Conservation (phyloP, 2,329 filamentous ascomycete species). For the Esteya vermicola region DNA sequence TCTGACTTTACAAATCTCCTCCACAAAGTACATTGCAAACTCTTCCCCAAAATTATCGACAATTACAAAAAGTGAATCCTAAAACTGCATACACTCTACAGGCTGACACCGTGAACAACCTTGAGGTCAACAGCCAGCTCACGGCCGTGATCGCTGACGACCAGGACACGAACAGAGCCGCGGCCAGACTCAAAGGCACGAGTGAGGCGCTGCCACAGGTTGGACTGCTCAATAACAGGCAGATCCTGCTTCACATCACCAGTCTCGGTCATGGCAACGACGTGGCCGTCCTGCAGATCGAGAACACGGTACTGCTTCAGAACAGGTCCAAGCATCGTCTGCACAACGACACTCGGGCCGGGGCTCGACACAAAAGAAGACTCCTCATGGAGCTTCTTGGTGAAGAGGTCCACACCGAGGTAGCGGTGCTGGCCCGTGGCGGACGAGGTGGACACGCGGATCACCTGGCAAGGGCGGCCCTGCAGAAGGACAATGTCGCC, state of each 20-base stretch:
- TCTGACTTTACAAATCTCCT: no score
- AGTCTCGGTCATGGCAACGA: slow-evolving; percentile 98
- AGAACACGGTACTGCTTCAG: slow-evolving; percentile 99
- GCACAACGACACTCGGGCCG: slow-evolving; percentile 87
- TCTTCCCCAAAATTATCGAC: background rate
- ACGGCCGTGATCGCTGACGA: slow-evolving; percentile 83
- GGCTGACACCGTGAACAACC: slow-evolving; percentile 72
- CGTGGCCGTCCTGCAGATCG: slow-evolving; percentile 70
- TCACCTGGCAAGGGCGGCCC: slow-evolving; percentile 98
- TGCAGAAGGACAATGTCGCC: slow-evolving; percentile 98
- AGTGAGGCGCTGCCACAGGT: slow-evolving; percentile 67
- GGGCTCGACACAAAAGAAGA: slow-evolving; percentile 96
- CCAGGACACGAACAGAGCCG: slow-evolving; percentile 85
- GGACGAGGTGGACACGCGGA: slow-evolving; percentile 95
- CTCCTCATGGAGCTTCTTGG: slow-evolving; percentile 98
- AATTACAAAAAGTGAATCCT: no score
- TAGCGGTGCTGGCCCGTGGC: slow-evolving; percentile 99
- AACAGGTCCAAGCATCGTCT: slow-evolving; percentile 98
- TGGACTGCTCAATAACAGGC: slow-evolving; percentile 87
- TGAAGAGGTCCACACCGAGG: slow-evolving; percentile 99
- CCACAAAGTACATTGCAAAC: no score
- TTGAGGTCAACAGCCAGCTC: slow-evolving; percentile 99
- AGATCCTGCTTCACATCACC: slow-evolving; percentile 96
- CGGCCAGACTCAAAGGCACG: slow-evolving; percentile 82
- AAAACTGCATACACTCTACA: slow-evolving; percentile 28